Conservation (phyloP, 2,329 filamentous ascomycete species). For the Xylariomycetidae sp. region DNA sequence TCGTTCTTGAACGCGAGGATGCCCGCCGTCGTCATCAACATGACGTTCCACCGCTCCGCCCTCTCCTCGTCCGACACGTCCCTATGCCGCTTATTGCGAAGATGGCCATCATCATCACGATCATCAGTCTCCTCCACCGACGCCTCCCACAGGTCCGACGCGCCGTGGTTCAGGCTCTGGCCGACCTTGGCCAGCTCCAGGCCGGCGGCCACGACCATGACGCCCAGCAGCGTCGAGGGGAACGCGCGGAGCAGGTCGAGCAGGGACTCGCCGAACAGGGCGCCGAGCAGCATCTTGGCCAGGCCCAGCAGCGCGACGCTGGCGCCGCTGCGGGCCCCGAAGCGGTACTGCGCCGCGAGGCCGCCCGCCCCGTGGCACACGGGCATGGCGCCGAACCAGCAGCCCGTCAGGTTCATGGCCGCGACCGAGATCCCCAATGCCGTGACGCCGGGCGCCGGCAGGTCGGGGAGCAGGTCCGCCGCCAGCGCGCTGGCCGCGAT, state of each 20-base stretch:
- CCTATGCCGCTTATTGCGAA: slow-evolving; percentile 37
- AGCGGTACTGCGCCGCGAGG: slow-evolving; percentile 83
- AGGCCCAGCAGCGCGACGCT: slow-evolving; percentile 75
- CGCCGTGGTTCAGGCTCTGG: slow-evolving; percentile 73
- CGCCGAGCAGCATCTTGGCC: slow-evolving; percentile 70
- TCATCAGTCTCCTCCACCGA: neutral
- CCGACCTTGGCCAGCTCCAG: slow-evolving; percentile 84
- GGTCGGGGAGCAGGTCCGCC: slow-evolving; percentile 67
- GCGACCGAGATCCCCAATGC: slow-evolving; percentile 77
- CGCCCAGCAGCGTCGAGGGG: slow-evolving; percentile 70
- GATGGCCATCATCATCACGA: slow-evolving; percentile 3
- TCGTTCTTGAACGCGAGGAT: slow-evolving; percentile 87
- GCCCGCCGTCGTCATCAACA: slow-evolving; percentile 81
- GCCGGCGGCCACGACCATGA: slow-evolving; percentile 88
- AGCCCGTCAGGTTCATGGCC: slow-evolving; percentile 76
- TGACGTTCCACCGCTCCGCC: slow-evolving; percentile 76
- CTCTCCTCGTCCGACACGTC: slow-evolving; percentile 63
- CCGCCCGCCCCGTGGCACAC: slow-evolving; percentile 91
- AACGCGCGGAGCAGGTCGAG: slow-evolving; percentile 66
- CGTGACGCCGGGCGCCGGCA: slow-evolving; percentile 66
- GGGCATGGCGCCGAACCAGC: slow-evolving; percentile 90
- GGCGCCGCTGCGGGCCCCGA: slow-evolving; percentile 83
- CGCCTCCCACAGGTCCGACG: slow-evolving; percentile 53
- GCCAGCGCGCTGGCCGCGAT: slow-evolving; percentile 81
- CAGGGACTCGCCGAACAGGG: slow-evolving; percentile 72